Evolutionary conservation across 2,329 filamentous ascomycete species (phyloP), one percentile per base, ranked within the genome.

Genomic region (Raffaelea ambrosiae): DNA sequence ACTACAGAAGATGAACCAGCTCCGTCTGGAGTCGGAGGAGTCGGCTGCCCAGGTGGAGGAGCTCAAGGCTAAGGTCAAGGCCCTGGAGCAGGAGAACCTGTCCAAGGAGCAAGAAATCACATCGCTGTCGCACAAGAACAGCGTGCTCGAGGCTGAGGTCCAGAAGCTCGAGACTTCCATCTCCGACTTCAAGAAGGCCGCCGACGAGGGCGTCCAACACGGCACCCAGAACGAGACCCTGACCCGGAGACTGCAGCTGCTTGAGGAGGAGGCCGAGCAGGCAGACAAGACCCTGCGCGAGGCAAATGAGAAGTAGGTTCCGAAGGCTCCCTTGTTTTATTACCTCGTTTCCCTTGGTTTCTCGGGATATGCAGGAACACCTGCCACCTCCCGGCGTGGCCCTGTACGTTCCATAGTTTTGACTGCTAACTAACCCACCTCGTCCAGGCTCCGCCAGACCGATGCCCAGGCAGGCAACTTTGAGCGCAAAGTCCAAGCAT

Each of bases 381-480:
- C n/a, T n/a, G 26, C 26, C 26, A 29, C 26, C 35, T n/a, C 35
- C 35, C 35, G 16, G 31, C 31, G 31, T 33, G 9, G 9, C 9
- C 16, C 16, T 9, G 9, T 16, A 33, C 16, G 9, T 9, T 16
- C 31, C 9, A 33, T 16, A 9, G 9, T 33, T 9, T 16, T 9
- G 9, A 33, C 31, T 33, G 31, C 31, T 33, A n/a, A 19, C 35
- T 38, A 38, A 38, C 35, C 8, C 35, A 38, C 18, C 14, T 33
- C 26, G n/a, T n/a, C 39, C 59, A 98, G 93, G 75, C 88, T 97
- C 65, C 90, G 93, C 68, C 90, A 95, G 76, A 96, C 93, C 73
- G 93, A 98, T 68, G 89, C 97, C 73, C 97, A 97, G 79, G 90
- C 91, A 63, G 93, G 91, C 62, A 91, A 98, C 76, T 97, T 91